Evolutionary conservation across 805 yeast species (phyloP), one percentile per base, ranked within the genome.

Genomic region (Kregervanrija pseudodelftensis): DNA sequence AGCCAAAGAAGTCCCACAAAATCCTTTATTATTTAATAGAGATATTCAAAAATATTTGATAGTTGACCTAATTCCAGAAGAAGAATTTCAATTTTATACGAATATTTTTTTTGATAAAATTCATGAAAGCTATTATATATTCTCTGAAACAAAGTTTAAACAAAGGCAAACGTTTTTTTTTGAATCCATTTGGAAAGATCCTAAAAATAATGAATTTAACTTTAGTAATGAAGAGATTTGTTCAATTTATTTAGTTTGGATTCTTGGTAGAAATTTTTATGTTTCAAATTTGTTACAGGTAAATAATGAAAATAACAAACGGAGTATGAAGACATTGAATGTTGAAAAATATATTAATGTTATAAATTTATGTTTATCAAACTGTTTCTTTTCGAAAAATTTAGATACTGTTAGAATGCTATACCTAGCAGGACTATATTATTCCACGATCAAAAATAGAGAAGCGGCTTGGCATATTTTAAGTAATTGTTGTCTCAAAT

Each of bases 391-490:
- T 16, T 56, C 64, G 3, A 65, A 69, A 1, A 50, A 61, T 7
- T 41, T 68, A 11, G 53, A 56, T 33, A 63, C 71, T 1, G 61
- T 70, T 11, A 60, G 67, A 40, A 58, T 66, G 35, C 47, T 68
- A 8, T 60, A 60, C 42, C 51, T 67, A 13, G 56, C 66, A 36
- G 60, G 70, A 1, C 50, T 66, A 7, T 64, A 65, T 46, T 48
- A 68, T 41, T 66, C 64, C 44, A 55, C 66, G 2, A 54, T 54
- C 32, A 64, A 58, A 48, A 65, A 65, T 35, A 58, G 69, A 41
- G 72, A 67, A 43, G 57, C 65, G 7, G 60, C 68, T 2, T 69
- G 70, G 69, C 60, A 64, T 41, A 43, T 69, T 30, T 45, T 66
- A 28, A 67, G 68, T 12, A 43, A 63, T 8, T 69, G 70, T 3